Evolutionary conservation across 208 protist genomes (phyloP), one percentile per base, ranked within the genome.

Genomic region (Crithidia acanthocephali): DNA sequence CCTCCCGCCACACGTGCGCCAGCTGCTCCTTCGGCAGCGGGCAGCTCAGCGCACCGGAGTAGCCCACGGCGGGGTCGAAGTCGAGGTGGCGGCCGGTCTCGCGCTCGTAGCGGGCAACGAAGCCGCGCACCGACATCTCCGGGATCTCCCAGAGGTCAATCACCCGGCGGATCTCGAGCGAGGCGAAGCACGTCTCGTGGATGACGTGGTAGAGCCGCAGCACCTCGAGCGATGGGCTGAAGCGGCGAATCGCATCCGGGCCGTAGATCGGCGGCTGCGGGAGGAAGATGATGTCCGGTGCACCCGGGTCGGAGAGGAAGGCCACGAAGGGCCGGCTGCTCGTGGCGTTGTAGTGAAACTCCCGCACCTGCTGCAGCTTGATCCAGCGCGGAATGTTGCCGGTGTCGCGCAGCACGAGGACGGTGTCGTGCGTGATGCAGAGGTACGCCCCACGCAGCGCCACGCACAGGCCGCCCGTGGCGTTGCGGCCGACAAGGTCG

Each of bases 351-450:
- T 77, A 87, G 48, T 84, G 48, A 56, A 91, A 88, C 48, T 74
- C 74, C 2, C 74, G 72, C 57, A 88, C 80, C 50, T 91, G 66
- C 4, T 86, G 53, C 23, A 91, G 60, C 23, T 63, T 80, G 23
- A 88, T 80, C 86, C 86, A 91, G 16, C 75, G 79, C 22, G 83
- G 86, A 51, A 91, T 88, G 58, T 64, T 80, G 40, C 83, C 86
- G 28, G 76, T 86, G 64, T 88, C 69, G 30, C 81, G 83, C 65
- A 88, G 37, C 23, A 91, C 71, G 30, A 91, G 53, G 0, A 91
- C 72, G 47, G 75, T 91, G 66, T 91, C 86, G 70, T 88, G 83
- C 9, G 86, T 91, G 68, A 91, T 85, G 68, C 83, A 91, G 27
- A 91, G 70, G 59, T 86, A 88, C 32, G 76, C 68, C 9, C 74